Percentiles rank a stretch among this genome's conserved stretches.
These are phyloP conservation scores for Citrus unshiu DNA, from an alignment of 345 rosid genomes.

Conservation along the genomic window DNA sequence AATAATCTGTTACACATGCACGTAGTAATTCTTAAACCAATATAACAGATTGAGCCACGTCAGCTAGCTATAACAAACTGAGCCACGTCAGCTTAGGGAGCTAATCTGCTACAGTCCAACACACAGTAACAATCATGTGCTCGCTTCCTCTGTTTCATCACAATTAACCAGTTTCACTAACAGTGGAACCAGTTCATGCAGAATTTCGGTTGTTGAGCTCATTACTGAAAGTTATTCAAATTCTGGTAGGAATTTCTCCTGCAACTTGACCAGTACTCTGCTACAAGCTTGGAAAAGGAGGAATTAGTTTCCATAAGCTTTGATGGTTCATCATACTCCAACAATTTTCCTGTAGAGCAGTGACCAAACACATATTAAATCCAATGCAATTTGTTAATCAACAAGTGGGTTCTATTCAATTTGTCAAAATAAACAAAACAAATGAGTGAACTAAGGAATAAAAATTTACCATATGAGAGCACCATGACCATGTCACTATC, in stretches of 20 bases:
- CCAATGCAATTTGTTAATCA: not conserved
- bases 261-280: conserved; percentile 78
- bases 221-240: conserved; percentile 3
- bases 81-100: too few relatives aligned
- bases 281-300: conserved; percentile 68
- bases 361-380: not conserved
- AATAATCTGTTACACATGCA: too few relatives aligned
- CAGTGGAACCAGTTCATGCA: not conserved
- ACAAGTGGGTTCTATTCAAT: not conserved
- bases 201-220: not conserved
- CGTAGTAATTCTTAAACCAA: too few relatives aligned
- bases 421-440: not conserved
- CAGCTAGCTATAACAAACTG: too few relatives aligned
- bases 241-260: conserved; percentile 29
- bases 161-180: too few relatives aligned
- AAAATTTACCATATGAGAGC: conserved; percentile 56
- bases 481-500: conserved; percentile 88
- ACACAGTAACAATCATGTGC: too few relatives aligned
- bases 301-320: conserved; percentile 66
- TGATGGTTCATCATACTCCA: conserved; percentile 66
- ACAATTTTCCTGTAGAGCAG: conserved; percentile 42
- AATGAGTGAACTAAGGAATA: not conserved
- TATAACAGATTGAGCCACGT: too few relatives aligned
- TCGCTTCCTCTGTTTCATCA: too few relatives aligned
- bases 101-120: too few relatives aligned